Conservation (phyloP, 2,329 filamentous ascomycete species). For the Apiospora koreana region DNA sequence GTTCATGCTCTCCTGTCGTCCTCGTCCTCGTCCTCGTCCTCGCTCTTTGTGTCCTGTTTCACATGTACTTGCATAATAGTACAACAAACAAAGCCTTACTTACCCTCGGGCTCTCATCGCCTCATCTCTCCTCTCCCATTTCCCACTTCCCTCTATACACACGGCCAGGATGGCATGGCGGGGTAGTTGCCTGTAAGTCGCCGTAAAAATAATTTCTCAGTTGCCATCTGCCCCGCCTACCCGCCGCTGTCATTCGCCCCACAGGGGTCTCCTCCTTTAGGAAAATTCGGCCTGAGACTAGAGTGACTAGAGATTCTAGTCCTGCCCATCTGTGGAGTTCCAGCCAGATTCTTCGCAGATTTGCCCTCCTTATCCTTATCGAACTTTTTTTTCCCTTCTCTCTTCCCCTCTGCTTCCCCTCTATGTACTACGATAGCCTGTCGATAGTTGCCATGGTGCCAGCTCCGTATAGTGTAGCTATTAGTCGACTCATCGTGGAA, state of each 20-base stretch:
- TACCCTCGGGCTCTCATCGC: no score
- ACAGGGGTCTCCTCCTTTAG: conserved; percentile 4
- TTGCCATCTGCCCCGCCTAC: conserved; percentile 7
- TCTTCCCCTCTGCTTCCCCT: not conserved
- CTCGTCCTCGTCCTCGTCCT: no score
- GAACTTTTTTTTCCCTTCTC: not conserved
- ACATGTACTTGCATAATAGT: no score
- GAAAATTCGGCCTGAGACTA: conserved; percentile 2
- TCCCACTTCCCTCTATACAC: not conserved
- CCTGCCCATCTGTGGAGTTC: not conserved
- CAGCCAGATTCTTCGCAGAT: conserved; percentile 4
- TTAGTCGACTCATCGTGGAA: not conserved
- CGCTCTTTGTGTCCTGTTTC: no score
- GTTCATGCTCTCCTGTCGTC: no score
- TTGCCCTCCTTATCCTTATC: not conserved
- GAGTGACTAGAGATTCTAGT: conserved; percentile 3
- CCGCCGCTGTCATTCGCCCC: conserved; percentile 2
- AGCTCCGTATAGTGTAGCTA: not conserved
- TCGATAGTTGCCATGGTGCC: conserved; percentile 5
- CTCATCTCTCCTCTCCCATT: no score
- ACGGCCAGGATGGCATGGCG: not conserved
- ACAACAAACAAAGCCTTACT: no score
- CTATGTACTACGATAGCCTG: not conserved
- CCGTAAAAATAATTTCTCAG: conserved; percentile 1
- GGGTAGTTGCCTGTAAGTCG: conserved; percentile 2